Evolutionary conservation across 768 basidiomycete genomes (phyloP), one percentile per base, ranked within the genome.

Genomic region (Sporobolomyces phaffii): DNA sequence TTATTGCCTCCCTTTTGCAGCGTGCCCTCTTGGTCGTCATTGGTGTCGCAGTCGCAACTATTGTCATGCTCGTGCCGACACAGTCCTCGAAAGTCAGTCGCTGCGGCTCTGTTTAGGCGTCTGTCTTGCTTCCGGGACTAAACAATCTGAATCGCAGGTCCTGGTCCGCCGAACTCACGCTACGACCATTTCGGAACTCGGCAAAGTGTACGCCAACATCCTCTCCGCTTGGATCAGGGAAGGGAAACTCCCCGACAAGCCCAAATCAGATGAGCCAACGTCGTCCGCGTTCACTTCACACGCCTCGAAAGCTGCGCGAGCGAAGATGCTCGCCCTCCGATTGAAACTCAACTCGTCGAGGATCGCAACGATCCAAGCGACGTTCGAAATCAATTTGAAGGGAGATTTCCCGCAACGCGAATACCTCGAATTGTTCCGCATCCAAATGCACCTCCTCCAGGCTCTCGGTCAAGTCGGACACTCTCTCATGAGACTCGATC

Each of bases 101-200:
- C 5, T 5, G 11, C 10, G 6, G 15, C 79, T 79, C 5, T 84
- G 82, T 2, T 81, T 81, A 0, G 83, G 82, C 75, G 77, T n/a
- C 84, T 64, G 73, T 84, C 50, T 83, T 84, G 81, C 77, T 84
- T 70, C 76, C 85, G 65, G 83, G 83, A 2, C 70, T 69, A 44
- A 80, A 83, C 1, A 78, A 77, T 43, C 83, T 83, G 2, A 80
- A 45, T 1, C 62, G 68, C 14, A 43, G 38, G 40, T 60, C 15
- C 57, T 66, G 40, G 69, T 66, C 10, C 64, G 69, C 1, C 56
- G 60, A 5, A 65, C 69, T 1, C 64, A 62, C 38, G 64, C 69
- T 0, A 65, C 60, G 1, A 60, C 57, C 24, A 58, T 66, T 26
- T 24, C 59, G 9, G 45, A 53, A 7, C 52, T 70, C n/a, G 64